Evolutionary conservation across 2,329 filamentous ascomycete species (phyloP).

Genomic region (Orbilia oligospora): DNA sequence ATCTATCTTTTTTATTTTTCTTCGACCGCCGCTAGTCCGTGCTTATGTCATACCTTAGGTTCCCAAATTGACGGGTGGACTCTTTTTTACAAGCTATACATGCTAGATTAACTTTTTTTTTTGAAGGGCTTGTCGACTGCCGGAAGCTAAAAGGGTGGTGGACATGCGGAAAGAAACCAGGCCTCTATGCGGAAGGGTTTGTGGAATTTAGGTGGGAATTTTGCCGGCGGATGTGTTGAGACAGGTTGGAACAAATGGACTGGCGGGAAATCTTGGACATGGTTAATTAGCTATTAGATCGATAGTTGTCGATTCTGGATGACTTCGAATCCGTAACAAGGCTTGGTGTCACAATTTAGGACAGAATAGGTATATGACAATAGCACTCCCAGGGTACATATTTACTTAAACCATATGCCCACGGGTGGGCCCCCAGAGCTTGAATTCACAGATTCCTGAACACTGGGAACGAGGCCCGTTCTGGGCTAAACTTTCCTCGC

Average conservation of each 20-base stretch:
- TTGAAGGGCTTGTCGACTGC: conserved; percentile 22
- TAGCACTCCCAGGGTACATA: background rate
- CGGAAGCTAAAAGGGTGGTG: conserved; percentile 42
- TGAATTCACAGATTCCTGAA: background rate
- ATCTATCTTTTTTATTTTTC: conserved; percentile 8
- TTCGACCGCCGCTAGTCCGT: conserved; percentile 43
- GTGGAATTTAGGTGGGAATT: conserved; percentile 39
- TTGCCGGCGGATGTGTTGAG: conserved; percentile 59
- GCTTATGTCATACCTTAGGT: conserved; percentile 50
- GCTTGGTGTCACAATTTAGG: conserved; percentile 14
- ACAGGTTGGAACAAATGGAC: conserved; percentile 12
- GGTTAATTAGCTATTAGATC: conserved; percentile 8
- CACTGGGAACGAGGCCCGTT: background rate
- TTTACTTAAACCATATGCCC: no score
- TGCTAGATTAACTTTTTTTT: conserved; percentile 34
- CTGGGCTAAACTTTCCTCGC: conserved; percentile 5
- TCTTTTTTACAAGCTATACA: background rate
- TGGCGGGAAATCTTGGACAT: conserved; percentile 26
- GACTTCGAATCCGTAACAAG: background rate
- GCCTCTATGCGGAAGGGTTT: conserved; percentile 10
- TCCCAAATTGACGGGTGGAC: background rate
- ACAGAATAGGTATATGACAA: background rate
- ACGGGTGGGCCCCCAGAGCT: background rate
- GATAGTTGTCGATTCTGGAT: background rate
- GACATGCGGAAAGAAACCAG: conserved; percentile 49